phyloP scores from a whole-genome alignment of 2,329 filamentous ascomycete genomes.

The Calonectria pauciramosa region DNA sequence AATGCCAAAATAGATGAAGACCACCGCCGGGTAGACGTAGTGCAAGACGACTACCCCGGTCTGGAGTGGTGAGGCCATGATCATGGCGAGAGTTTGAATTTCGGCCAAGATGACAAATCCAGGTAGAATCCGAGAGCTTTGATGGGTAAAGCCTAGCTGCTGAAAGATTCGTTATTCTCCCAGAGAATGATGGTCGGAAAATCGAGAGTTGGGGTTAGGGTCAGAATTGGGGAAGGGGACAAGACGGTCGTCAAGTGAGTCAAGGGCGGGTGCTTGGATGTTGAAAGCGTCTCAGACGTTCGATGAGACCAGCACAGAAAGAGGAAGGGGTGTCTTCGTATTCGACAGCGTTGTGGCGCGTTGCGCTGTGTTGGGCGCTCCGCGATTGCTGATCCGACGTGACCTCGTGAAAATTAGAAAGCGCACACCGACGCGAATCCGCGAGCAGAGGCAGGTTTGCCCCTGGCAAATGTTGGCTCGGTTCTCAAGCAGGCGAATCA shows the following conservation, averaged over 20 bases:
- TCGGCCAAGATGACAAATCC: not conserved
- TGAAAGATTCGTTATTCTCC: not conserved
- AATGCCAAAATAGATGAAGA: conserved; percentile 70
- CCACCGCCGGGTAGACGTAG: conserved; percentile 51
- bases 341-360: not conserved
- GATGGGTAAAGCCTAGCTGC: not conserved
- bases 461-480: not conserved
- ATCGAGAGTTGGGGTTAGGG: not conserved
- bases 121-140: not conserved
- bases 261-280: not conserved
- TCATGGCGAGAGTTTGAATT: conserved; percentile 21
- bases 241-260: not conserved
- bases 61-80: conserved; percentile 33
- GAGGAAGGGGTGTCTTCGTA: not conserved
- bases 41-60: conserved; percentile 38
- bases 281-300: not conserved
- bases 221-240: not conserved
- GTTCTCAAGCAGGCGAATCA: conserved; percentile 20
- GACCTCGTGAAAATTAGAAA: not conserved
- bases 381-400: conserved; percentile 11
- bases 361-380: not conserved
- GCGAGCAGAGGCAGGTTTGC: not conserved
- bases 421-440: conserved; percentile 23
- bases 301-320: not conserved
- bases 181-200: not conserved